phyloP scores from a whole-genome alignment of 225 moss, liverwort and hornwort genomes.

The Physcomitrellopsis africana region DNA sequence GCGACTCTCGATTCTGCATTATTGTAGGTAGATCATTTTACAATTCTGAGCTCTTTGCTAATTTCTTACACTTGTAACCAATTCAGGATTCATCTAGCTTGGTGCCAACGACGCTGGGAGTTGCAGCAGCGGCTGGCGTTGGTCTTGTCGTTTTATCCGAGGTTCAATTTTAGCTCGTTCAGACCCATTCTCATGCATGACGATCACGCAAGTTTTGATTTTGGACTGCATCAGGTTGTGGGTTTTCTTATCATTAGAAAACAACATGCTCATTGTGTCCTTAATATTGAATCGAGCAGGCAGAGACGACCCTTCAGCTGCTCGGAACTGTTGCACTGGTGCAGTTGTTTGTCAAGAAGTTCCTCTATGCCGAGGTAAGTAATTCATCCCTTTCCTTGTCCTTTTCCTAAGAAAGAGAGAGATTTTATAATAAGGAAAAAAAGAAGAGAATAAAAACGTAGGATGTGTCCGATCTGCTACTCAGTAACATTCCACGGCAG shows the following conservation, averaged over 20 bases:
- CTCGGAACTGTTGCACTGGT: slow-evolving; percentile 77
- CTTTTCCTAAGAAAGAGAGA: neutral
- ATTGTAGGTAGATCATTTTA: neutral
- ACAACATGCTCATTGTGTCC: neutral
- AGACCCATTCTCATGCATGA: neutral
- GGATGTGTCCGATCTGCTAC: neutral
- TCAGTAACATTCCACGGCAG: neutral
- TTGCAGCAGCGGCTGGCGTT: slow-evolving; percentile 81
- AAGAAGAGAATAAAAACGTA: no score
- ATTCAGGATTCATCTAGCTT: slow-evolving; percentile 51
- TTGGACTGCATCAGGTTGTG: no score
- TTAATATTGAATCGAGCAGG: slow-evolving; percentile 42
- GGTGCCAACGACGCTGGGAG: slow-evolving; percentile 65
- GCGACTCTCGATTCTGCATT: neutral
- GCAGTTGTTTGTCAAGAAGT: slow-evolving; percentile 78
- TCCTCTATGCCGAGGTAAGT: slow-evolving; percentile 75
- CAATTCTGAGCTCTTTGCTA: neutral
- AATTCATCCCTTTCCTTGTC: neutral
- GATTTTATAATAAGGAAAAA: no score
- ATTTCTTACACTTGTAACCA: neutral
- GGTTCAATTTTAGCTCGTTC: slow-evolving; percentile 32
- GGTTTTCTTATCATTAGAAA: no score
- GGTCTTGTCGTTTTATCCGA: slow-evolving; percentile 77
- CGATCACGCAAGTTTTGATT: neutral
- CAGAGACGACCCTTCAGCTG: slow-evolving; percentile 80